A percentile compares a stretch with the other conserved stretches of the same genome.
Conservation (phyloP, 2,329 filamentous ascomycete species). For the Teratosphaeria zuluensis region DNA sequence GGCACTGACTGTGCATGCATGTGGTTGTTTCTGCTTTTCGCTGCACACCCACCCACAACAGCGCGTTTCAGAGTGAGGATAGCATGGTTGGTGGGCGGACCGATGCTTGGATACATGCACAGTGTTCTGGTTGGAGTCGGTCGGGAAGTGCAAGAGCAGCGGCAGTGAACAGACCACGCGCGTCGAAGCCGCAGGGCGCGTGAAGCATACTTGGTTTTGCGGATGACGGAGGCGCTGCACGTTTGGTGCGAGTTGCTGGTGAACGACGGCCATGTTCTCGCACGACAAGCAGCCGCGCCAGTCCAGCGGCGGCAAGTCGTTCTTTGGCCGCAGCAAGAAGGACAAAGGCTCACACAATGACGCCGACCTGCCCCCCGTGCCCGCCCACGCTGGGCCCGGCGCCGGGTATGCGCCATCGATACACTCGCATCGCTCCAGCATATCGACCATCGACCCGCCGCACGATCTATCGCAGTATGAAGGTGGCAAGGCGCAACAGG, state of each 20-base stretch:
- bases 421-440: slow-evolving; percentile 35
- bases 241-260: neutral
- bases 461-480: slow-evolving; percentile 27
- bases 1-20: neutral
- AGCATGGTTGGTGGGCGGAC: neutral
- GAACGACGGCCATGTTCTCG: slow-evolving; percentile 23
- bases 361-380: slow-evolving; percentile 27
- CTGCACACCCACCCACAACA: neutral
- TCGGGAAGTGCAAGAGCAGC: neutral
- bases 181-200: neutral
- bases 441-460: slow-evolving; percentile 3
- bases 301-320: slow-evolving; percentile 69
- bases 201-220: neutral
- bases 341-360: slow-evolving; percentile 60
- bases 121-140: neutral
- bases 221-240: neutral
- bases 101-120: neutral
- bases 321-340: slow-evolving; percentile 76
- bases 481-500: slow-evolving; percentile 29
- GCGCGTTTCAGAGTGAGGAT: neutral
- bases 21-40: neutral
- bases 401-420: slow-evolving; percentile 32
- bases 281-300: slow-evolving; percentile 67
- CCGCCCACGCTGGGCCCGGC: slow-evolving; percentile 38
- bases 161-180: neutral